Base-by-base conservation (phyloP, 768 basidiomycete species). In the Rubroboletus satanas region DNA sequence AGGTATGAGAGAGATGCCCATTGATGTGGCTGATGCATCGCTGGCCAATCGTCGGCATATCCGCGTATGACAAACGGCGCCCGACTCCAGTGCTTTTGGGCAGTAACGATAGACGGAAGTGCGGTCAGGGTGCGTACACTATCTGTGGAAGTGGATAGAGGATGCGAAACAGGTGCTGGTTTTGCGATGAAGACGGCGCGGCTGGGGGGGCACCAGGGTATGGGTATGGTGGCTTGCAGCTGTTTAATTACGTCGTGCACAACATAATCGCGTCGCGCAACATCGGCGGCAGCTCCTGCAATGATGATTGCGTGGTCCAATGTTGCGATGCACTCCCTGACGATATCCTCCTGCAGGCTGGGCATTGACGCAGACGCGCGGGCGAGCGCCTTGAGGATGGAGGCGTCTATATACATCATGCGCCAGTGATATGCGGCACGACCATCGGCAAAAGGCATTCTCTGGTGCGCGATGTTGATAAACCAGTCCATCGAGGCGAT, bases 291-390 rank as follows among this genome's bases (percentile, higher is more conserved):
- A 2, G 66, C 66, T 0, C 94, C 94, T 14, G 93, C 86, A 47
- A 95, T 78, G 57, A 98, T 84, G 58, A 98, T 85, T 1, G 87
- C 86, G 59, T 77, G 78, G 66, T 99, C 97, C 26, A 98, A 73
- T 14, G 77, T 71, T 6, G 75, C 73, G 37, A 98, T 79, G 23
- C 79, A 75, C 43, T 74, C 75, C 56, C 74, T 57, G 11, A 71
- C 74, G 3, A 63, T 59, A 9, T 60, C 44, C n/a, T 63, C 63
- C 47, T 59, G 54, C 9, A 64, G 45, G 1, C 11, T 26, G 4
- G 56, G 55, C 1, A 45, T 50, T 4, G 64, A 59, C 31, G 62
- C 49, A 60, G 64, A 59, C 31, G 62, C 49, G 60, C 76, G 71
- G 32, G 72, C 65, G 61, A 87, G 71, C 5, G 76, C 75, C 56